Conservation (phyloP, 805 yeast genomes). For the Lachancea quebecensis region DNA sequence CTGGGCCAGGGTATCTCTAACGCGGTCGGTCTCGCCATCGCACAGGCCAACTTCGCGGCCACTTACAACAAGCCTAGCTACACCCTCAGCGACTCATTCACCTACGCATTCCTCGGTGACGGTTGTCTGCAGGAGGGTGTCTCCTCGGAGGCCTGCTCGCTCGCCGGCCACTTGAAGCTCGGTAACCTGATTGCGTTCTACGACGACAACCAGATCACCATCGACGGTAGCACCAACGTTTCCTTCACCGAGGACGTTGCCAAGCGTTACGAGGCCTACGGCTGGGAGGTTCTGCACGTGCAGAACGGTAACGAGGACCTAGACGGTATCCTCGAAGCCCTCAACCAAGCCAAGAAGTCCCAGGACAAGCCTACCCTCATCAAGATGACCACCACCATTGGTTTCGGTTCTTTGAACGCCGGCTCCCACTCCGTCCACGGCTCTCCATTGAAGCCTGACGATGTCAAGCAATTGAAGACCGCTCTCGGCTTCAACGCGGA, state of each 20-base stretch:
- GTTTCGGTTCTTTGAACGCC: slow-evolving; percentile 78
- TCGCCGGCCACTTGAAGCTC: slow-evolving; percentile 94
- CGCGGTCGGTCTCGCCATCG: slow-evolving; percentile 95
- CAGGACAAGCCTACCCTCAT: slow-evolving; percentile 81
- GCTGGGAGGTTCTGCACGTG: slow-evolving; percentile 83
- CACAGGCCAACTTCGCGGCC: slow-evolving; percentile 87
- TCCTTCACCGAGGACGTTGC: slow-evolving; percentile 92
- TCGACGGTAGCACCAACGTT: slow-evolving; percentile 84
- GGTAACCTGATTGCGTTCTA: slow-evolving; percentile 90
- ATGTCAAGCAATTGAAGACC: slow-evolving; percentile 76
- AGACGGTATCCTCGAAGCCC: slow-evolving; percentile 62
- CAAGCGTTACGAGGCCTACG: slow-evolving; percentile 82
- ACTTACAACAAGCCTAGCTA: slow-evolving; percentile 84
- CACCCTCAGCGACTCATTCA: slow-evolving; percentile 64
- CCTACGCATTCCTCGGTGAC: slow-evolving; percentile 84
- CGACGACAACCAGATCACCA: slow-evolving; percentile 95
- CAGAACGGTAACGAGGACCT: slow-evolving; percentile 76
- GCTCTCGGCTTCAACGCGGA: slow-evolving; percentile 85
- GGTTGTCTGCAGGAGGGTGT: slow-evolving; percentile 99
- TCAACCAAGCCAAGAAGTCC: slow-evolving; percentile 72
- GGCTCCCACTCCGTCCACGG: slow-evolving; percentile 96
- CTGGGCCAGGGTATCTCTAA: slow-evolving; percentile 96
- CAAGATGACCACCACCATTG: slow-evolving; percentile 85
- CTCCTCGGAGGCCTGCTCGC: slow-evolving; percentile 84
- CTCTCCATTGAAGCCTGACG: slow-evolving; percentile 90